Evolutionary conservation across 257 asterid species (phyloP), one percentile per base, ranked within the genome.

Genomic region (Solanum piurae): DNA sequence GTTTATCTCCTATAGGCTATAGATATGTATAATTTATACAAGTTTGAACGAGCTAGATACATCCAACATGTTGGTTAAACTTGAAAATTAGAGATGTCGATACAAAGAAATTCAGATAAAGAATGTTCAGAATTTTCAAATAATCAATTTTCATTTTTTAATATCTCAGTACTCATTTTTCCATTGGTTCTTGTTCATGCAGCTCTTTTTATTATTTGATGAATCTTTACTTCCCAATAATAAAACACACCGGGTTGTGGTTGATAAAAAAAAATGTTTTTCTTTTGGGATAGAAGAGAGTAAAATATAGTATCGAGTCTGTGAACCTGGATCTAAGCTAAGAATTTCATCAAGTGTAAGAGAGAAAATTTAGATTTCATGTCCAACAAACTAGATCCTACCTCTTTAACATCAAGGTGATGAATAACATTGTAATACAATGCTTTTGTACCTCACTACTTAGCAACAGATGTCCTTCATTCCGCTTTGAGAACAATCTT

Each of bases 401-500:
- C 44, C 69, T 82, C 42, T 82, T 82, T 82, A 82, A 49, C 7
- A 31, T 64, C 23, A 21, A 44, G 21, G 69, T 82, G 44, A 49
- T 82, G 85, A 82, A 29, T 82, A 49, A 31, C 44, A 82, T 58
- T 68, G 69, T 25, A 12, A 82, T 82, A 49, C 69, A 82, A 82
- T 31, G 44, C 31, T 82, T 49, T 37, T 46, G 49, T 74, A 42
- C 91, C 88, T 77, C 62, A 4, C 31, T 74, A 49, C 20, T 62
- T 68, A 58, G 88, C n/a, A 74, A 71, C 84, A 52, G 82, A 73
- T 33, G 85, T 5, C 9, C 85, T 38, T 94, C 93, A 95, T 89
- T 93, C 98, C 89, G 93, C 98, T 89, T 96, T 92, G 62, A 96
- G 98, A 90, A 95, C 90, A 73, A 96, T 90, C 98, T 95, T 96